Evolutionary conservation across 2,329 filamentous ascomycete species (phyloP).

Genomic region (Periconia sp.): DNA sequence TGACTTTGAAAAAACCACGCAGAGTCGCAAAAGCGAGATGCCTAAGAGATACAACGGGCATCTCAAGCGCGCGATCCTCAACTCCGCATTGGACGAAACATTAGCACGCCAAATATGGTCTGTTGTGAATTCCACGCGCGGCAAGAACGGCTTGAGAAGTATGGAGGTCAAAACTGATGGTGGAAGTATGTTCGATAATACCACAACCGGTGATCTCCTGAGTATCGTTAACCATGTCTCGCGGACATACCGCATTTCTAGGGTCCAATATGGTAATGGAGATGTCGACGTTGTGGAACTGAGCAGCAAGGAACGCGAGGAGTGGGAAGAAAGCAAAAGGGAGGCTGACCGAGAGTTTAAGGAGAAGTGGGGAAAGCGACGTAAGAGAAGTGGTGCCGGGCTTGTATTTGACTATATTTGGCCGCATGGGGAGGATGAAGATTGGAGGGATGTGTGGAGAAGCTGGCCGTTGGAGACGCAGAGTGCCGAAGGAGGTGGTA

Average conservation of each 20-base stretch:
- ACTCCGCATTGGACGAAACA: slow-evolving; percentile 4
- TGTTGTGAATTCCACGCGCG: not conserved
- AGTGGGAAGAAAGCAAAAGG: no score
- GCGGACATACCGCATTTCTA: not conserved
- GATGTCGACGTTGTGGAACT: not conserved
- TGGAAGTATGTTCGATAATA: not conserved
- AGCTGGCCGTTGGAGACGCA: slow-evolving; percentile 3
- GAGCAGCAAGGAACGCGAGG: not conserved
- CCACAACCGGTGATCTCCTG: not conserved
- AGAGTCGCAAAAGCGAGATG: not conserved
- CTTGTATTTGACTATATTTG: not conserved
- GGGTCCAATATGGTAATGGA: not conserved
- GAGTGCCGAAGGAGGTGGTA: no score
- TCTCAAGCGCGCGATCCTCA: slow-evolving; percentile 4
- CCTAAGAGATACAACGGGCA: slow-evolving; percentile 3
- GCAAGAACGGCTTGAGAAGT: not conserved
- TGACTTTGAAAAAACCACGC: not conserved
- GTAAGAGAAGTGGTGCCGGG: not conserved
- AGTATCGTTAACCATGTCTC: slow-evolving; percentile 1
- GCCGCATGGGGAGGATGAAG: not conserved
- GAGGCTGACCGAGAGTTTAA: no score
- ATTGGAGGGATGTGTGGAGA: not conserved
- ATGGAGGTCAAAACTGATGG: slow-evolving; percentile 1
- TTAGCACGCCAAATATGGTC: slow-evolving; percentile 1
- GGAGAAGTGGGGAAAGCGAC: no score